phyloP scores from a whole-genome alignment of 2,329 filamentous ascomycete species.

The Diaporthe helianthi region DNA sequence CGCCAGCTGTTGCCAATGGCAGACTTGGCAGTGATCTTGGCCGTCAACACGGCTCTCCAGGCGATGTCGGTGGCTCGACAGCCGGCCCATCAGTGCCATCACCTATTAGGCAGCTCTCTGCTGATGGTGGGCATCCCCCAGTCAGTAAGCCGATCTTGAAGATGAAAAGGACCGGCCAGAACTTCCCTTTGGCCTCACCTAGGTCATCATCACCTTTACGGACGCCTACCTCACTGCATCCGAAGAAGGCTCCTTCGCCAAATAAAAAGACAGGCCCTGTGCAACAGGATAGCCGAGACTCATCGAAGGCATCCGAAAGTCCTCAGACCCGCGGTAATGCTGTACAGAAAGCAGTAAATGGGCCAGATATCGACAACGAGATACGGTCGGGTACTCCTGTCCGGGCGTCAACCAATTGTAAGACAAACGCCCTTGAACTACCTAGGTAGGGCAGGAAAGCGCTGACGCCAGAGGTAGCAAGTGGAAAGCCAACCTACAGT shows the following conservation, averaged over 20 bases:
- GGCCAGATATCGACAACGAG: too few relatives aligned
- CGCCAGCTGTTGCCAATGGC: not conserved
- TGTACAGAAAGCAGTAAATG: not conserved
- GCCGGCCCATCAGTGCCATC: not conserved
- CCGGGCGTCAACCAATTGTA: not conserved
- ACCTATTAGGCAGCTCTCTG: not conserved
- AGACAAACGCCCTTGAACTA: not conserved
- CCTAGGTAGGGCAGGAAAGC: too few relatives aligned
- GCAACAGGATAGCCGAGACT: not conserved
- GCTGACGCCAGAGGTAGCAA: constrained; percentile 9
- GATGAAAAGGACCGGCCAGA: constrained; percentile 34
- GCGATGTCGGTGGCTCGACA: not conserved
- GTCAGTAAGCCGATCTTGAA: constrained; percentile 27
- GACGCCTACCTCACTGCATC: constrained; percentile 7
- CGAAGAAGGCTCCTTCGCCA: constrained; percentile 10
- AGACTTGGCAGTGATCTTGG: not conserved
- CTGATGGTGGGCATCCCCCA: not conserved
- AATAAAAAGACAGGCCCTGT: not conserved
- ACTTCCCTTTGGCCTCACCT: constrained; percentile 21
- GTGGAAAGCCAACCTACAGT: not conserved
- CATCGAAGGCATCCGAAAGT: not conserved
- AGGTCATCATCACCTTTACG: constrained; percentile 11
- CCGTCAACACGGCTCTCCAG: not conserved
- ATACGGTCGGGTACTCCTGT: not conserved
- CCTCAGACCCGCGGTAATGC: not conserved